Evolutionary conservation across 1,139 yeast genomes (phyloP), one percentile per base, ranked within the genome.

Genomic region (Wickerhamomyces sp.): DNA sequence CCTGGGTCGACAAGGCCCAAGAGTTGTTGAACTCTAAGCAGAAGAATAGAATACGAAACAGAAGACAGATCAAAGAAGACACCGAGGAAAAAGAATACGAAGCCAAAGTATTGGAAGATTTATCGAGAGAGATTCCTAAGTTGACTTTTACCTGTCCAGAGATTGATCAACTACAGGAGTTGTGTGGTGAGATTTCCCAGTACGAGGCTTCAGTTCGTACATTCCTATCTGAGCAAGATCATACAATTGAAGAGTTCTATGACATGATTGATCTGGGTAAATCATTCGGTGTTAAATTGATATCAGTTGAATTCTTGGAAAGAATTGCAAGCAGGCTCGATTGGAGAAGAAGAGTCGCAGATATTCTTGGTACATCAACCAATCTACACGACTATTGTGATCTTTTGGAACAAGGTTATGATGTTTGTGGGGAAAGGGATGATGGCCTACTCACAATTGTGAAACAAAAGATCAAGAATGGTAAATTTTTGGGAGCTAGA

Each of bases 1-100:
- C 59, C 6, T 81, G 86, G 73, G 69, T 75, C 27, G 83, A 77
- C 23, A 74, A 75, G 38, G 84, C 86, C 34, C 82, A 79, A 50
- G 65, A 65, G 5, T 60, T 82, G 18, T 59, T 83, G 42, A 45
- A 51, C 61, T 80, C 65, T 66, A 59, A 71, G 47, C 80, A 77
- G 50, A 79, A 75, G 47, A 80, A 74, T 47, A 62, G 82, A 36
- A 75, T 67, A 38, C 60, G 64, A 50, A 64, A 54, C 37, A 51
- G 55, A 45, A 49, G 52, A 39, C 49, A 37, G 43, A 34, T n/a
- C 55, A 48, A 59, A 10, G 50, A 56, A 34, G 60, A 57, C 42
- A 27, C 53, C 46, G 42, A 43, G 23, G 41, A 42, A 10, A 39
- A 34, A 11, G 44, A 37, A 30, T 39, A 50, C 43, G 46, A 58